phyloP scores from a whole-genome alignment of 768 basidiomycete species.

The Suillus ampliporus region DNA sequence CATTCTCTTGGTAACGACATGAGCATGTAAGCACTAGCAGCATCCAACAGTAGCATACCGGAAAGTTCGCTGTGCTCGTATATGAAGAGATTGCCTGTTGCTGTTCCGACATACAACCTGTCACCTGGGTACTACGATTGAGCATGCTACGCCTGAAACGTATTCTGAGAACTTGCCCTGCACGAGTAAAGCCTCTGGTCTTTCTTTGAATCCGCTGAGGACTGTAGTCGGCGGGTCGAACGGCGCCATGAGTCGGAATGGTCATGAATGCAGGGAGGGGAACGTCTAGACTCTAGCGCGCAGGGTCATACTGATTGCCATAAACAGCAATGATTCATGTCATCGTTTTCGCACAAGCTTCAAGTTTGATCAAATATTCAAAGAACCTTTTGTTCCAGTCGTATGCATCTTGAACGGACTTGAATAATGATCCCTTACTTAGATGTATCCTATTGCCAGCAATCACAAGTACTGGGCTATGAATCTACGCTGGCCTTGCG shows the following conservation, averaged over 20 bases:
- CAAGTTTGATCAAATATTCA: background rate
- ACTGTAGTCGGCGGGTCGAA: conserved; percentile 33
- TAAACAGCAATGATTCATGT: background rate
- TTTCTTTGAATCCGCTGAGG: conserved; percentile 42
- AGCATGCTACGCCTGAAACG: conserved; percentile 9
- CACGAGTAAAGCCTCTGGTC: conserved; percentile 38
- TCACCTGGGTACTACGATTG: conserved; percentile 44
- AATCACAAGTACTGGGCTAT: background rate
- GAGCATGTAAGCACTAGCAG: background rate
- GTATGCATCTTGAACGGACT: too few species aligned
- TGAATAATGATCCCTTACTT: background rate
- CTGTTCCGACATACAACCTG: conserved; percentile 67
- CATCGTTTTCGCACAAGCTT: too few species aligned
- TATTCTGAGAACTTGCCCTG: conserved; percentile 29
- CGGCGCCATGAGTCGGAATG: conserved; percentile 34
- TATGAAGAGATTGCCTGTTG: conserved; percentile 58
- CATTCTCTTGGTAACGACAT: conserved; percentile 5
- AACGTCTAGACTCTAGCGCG: too few species aligned
- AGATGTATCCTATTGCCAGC: background rate
- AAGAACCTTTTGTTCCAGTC: too few species aligned
- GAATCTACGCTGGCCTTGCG: background rate
- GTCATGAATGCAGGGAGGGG: background rate
- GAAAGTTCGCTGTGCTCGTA: conserved; percentile 50
- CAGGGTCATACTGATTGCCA: background rate
- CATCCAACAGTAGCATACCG: conserved; percentile 36